Evolutionary conservation across 2,329 filamentous ascomycete species (phyloP).

Genomic region (Hypoxylon sp.): DNA sequence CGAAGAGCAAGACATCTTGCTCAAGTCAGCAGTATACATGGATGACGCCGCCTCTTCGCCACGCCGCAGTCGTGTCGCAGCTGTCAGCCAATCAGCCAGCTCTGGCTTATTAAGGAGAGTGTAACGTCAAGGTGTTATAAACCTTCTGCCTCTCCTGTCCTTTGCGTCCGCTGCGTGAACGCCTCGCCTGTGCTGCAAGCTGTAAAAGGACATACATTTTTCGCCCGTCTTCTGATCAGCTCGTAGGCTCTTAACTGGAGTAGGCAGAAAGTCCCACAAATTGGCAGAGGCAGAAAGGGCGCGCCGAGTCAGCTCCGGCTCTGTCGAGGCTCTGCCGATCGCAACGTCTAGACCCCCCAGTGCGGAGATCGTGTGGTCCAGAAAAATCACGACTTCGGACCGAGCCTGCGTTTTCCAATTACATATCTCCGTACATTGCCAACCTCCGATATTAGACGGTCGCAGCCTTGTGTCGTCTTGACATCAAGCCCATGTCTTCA

Average conservation of each 20-base stretch:
- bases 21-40: neutral
- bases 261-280: constrained; percentile 5
- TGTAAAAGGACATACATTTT: neutral
- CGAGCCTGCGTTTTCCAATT: neutral
- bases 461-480: neutral
- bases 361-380: constrained; percentile 6
- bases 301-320: constrained; percentile 33
- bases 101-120: neutral
- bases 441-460: neutral
- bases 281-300: constrained; percentile 16
- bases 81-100: neutral
- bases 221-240: constrained; percentile 4
- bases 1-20: neutral
- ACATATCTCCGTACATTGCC: too few species aligned
- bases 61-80: constrained; percentile 1
- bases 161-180: neutral
- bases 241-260: neutral
- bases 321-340: constrained; percentile 37
- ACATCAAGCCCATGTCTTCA: neutral
- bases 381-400: constrained; percentile 4
- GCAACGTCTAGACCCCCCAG: constrained; percentile 25
- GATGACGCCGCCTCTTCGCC: constrained; percentile 2
- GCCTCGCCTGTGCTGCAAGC: neutral
- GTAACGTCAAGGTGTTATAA: neutral
- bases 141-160: neutral